These are phyloP conservation scores for Clitopilus hobsonii DNA, from an alignment of 768 basidiomycete species.

Conservation along the genomic window DNA sequence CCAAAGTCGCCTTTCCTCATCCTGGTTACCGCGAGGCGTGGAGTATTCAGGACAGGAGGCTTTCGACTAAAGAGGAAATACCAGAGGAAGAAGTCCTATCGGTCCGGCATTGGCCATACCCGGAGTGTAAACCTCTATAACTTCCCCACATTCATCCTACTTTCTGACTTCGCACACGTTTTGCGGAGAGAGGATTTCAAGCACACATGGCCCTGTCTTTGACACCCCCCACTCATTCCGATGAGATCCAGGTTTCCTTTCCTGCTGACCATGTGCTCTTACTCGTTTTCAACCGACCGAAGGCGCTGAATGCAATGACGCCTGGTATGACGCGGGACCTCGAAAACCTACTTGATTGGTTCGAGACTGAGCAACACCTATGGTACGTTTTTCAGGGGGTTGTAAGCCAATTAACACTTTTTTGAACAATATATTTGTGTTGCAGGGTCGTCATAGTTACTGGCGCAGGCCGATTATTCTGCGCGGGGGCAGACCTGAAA, in stretches of 20 bases:
- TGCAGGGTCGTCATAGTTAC: constrained; percentile 72
- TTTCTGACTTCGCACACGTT: constrained; percentile 3
- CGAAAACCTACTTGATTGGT: constrained; percentile 57
- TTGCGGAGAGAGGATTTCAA: constrained; percentile 3
- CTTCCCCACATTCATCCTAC: constrained; percentile 5
- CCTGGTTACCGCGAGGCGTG: background rate
- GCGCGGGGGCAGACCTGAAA: constrained; percentile 77
- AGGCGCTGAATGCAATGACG: constrained; percentile 70
- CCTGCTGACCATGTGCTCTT: constrained; percentile 35
- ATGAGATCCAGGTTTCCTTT: constrained; percentile 31
- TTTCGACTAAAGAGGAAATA: background rate
- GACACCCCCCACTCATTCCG: constrained; percentile 26
- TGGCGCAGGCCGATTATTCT: constrained; percentile 69
- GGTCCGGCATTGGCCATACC: constrained; percentile 4
- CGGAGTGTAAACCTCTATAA: background rate
- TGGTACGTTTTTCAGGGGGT: constrained; percentile 46
- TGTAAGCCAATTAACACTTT: background rate
- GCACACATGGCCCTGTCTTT: constrained; percentile 13
- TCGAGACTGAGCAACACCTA: constrained; percentile 64
- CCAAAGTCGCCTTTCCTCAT: constrained; percentile 1
- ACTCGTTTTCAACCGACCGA: constrained; percentile 58
- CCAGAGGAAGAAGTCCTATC: background rate
- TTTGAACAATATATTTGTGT: background rate
- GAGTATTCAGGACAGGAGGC: background rate
- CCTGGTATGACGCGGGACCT: constrained; percentile 53